Base-by-base conservation (phyloP, 257 asterid species). In the Craterostigma plantagineum region DNA sequence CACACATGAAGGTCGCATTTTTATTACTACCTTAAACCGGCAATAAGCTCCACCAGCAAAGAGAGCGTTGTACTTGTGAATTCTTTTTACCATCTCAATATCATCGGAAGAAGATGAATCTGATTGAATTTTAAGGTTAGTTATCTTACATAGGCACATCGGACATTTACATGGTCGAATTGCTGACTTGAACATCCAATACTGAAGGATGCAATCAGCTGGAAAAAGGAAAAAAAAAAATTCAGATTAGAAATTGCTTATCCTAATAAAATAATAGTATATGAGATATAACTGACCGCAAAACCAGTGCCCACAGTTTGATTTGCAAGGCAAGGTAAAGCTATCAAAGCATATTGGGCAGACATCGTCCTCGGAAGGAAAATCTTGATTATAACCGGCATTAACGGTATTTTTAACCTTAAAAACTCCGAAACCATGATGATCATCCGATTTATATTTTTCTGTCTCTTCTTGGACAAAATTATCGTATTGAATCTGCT, bases 101-200 rank as follows among this genome's bases (percentile, higher is more conserved):
- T 34, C 54, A 50, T 72, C 68, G 40, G 64, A 67, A 10, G 55
- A 56, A 17, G 41, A 45, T 0, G 80, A 58, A 16, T 48, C 50
- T 56, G 61, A 70, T 0, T 75, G 72, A n/a, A n/a, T n/a, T 36
- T 59, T 57, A 43, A 79, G 63, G 64, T 59, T 70, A 10, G 52
- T 57, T 18, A 79, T 73, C 27, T 11, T 50, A 50, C 75, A 46
- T 48, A 63, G 52, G 42, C 92, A 79, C 46, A 75, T 40, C 4
- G 92, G 92, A 17, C 92, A 79, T 56, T 72, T 75, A 57, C 92
- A 79, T 6, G 69, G 65, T 35, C 49, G 48, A 37, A 72, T 40
- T 0, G 77, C 59, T 9, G 76, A 65, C 57, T 63, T 58, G 44
- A 55, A 79, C 46, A 27, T 49, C 92, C 92, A 79, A 16, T 64